phyloP scores from a whole-genome alignment of 2,329 filamentous ascomycete species.

The Cordyceps militaris region DNA sequence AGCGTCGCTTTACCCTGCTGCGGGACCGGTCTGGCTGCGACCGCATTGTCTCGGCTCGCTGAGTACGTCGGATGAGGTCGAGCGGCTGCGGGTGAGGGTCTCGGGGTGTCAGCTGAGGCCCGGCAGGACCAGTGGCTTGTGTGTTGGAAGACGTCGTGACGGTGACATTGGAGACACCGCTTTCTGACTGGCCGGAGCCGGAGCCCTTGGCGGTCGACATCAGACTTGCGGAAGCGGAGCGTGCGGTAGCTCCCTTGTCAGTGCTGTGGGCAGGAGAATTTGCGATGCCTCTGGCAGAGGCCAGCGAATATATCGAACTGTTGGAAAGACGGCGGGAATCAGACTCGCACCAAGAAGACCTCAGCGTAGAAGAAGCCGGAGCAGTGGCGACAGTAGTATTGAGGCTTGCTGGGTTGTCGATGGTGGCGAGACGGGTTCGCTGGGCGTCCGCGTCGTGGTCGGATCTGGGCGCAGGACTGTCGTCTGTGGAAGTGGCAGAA shows the following conservation, averaged over 20 bases:
- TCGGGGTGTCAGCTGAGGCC: constrained; percentile 40
- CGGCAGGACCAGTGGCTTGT: constrained; percentile 21
- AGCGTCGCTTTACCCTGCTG: constrained; percentile 64
- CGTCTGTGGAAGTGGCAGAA: not conserved
- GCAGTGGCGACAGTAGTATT: constrained; percentile 16
- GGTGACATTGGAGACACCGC: constrained; percentile 44
- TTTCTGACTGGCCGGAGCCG: constrained; percentile 40
- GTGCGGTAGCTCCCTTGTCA: constrained; percentile 36
- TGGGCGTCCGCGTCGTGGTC: not conserved
- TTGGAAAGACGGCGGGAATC: constrained; percentile 62
- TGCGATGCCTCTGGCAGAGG: constrained; percentile 48
- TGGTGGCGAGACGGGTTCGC: not conserved
- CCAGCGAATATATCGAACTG: constrained; percentile 65
- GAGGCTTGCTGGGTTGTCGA: not conserved
- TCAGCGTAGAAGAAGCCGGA: constrained; percentile 23
- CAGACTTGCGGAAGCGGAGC: constrained; percentile 36
- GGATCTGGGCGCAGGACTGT: not conserved
- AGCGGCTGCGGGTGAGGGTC: constrained; percentile 33
- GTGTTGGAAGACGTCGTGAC: constrained; percentile 45
- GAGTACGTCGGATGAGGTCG: constrained; percentile 41
- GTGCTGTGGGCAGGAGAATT: constrained; percentile 45
- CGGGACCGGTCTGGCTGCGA: constrained; percentile 52
- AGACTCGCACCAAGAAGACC: constrained; percentile 40
- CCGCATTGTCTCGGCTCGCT: constrained; percentile 33
- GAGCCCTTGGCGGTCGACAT: constrained; percentile 39